A percentile compares a stretch with the other conserved stretches of the same genome.
These are phyloP conservation scores for Colletotrichum sp. DNA, from an alignment of 2,329 filamentous ascomycete species.

Conservation along the genomic window DNA sequence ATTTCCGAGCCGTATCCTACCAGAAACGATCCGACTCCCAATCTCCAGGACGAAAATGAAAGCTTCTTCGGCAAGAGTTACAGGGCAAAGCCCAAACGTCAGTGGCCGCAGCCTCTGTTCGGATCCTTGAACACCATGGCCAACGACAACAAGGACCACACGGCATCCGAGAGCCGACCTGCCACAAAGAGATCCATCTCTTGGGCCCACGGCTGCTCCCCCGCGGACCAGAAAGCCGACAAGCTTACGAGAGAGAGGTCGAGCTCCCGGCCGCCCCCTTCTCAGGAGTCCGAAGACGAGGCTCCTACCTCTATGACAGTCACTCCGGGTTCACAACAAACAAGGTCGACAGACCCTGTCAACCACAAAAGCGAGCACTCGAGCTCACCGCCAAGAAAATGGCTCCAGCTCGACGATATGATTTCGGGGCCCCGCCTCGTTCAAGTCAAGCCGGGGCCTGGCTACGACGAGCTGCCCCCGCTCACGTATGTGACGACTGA, in stretches of 20 bases:
- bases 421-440: neutral
- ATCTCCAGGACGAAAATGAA: neutral
- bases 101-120: neutral
- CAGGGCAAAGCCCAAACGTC: neutral
- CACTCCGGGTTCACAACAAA: neutral
- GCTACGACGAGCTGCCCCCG: neutral
- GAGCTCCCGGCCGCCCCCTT: neutral
- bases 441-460: neutral
- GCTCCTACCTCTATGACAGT: neutral
- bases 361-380: neutral
- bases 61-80: neutral
- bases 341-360: neutral
- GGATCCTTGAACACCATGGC: neutral
- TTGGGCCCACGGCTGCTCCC: neutral
- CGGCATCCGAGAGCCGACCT: neutral
- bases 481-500: neutral
- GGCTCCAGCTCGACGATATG: neutral
- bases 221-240: neutral
- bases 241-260: neutral
- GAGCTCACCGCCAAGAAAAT: neutral
- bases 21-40: neutral
- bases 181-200: neutral
- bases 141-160: neutral
- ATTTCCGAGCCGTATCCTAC: neutral
- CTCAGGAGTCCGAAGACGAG: neutral